Evolutionary conservation across 2,329 filamentous ascomycete species (phyloP), one percentile per base, ranked within the genome.

Genomic region (Ceratocystiopsis brevicomis): DNA sequence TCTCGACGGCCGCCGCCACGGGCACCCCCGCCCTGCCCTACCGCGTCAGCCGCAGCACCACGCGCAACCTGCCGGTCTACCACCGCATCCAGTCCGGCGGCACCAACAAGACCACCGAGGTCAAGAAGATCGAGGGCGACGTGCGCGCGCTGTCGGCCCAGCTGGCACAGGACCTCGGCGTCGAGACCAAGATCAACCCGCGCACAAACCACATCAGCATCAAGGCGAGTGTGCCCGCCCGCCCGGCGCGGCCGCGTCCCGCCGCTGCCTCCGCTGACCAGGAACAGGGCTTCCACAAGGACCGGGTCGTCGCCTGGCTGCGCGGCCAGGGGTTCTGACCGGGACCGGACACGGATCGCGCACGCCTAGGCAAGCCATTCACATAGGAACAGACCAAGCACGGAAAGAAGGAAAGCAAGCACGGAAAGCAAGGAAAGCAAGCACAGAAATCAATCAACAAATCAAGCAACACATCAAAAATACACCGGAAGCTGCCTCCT

Each of bases 51-150:
- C 78, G 85, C 48, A 88, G 84, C 3, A 63, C 67, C 1, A 78
- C 73, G 35, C 72, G 76, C 40, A 75, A 84, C 50, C 64, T 90
- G 3, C 76, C 84, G 19, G 71, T 96, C 38, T 98, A 96, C 62
- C 66, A 76, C 15, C 67, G 76, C 50, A 65, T 62, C 50, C 87
- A 83, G 63, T 69, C 75, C 13, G 85, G 85, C 42, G 83, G 84
- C 14, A 90, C 82, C 50, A 68, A 77, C 55, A 73, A 76, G 53
- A 61, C 81, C 53, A 92, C 88, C 6, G 60, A 74, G 45, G 62
- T 98, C 44, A 81, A 85, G 58, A 86, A 82, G 60, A 70, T 88
- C 41, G 76, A 84, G 45, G 90, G 90, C 15, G 71, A 93, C 56
- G 54, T 76, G 41, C 59, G 64, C 32, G 69, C 65, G 3, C 57